These are phyloP conservation scores for Macadamia integrifolia DNA, from an alignment of 164 flowering plant genomes.

Conservation along the genomic window DNA sequence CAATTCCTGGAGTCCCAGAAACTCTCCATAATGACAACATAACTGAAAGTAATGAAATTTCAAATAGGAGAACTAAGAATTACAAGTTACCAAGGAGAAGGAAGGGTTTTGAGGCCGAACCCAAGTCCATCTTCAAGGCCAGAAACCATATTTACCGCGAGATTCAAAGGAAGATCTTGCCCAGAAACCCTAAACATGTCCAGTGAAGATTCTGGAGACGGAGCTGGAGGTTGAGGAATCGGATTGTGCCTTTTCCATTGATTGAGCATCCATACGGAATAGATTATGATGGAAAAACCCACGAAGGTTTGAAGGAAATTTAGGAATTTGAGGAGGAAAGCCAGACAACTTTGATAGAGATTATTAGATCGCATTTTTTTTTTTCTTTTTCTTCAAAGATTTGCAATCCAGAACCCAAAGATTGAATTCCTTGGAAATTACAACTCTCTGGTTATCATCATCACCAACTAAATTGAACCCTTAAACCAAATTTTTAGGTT, in stretches of 20 bases:
- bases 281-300: constrained; percentile 58
- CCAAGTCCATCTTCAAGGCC: constrained; percentile 27
- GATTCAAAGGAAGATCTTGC: constrained; percentile 12
- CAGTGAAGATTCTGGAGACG: constrained; percentile 23
- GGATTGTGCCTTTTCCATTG: constrained; percentile 50
- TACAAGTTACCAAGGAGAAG: constrained; percentile 58
- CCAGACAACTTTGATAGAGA: constrained; percentile 46
- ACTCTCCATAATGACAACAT: not conserved
- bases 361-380: constrained; percentile 28
- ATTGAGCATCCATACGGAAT: constrained; percentile 64
- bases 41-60: not conserved
- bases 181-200: constrained; percentile 8
- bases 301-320: constrained; percentile 64
- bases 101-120: constrained; percentile 28
- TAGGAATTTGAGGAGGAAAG: constrained; percentile 52
- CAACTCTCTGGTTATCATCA: no score
- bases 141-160: constrained; percentile 23
- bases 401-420: not conserved
- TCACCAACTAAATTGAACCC: no score
- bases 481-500: no score
- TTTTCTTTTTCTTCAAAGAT: no score
- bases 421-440: no score
- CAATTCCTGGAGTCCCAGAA: not conserved
- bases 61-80: not conserved
- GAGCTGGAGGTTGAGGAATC: constrained; percentile 22